Conservation (phyloP, 371 early-diverging fungal genomes). For the Mortierella sp. region DNA sequence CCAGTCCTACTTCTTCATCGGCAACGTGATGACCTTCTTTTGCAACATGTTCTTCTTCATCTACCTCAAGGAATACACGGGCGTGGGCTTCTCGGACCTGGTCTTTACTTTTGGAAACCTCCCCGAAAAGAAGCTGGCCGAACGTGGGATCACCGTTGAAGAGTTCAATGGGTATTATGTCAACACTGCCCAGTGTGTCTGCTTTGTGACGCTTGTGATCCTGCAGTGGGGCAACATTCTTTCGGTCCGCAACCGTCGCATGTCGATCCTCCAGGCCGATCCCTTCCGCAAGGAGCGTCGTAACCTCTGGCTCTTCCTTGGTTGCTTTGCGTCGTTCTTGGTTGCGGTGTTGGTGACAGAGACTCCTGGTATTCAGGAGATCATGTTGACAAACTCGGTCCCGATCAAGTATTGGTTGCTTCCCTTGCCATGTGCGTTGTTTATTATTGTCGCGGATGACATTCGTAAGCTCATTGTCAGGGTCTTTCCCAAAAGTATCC, state of each 20-base stretch:
- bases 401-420: constrained; percentile 81
- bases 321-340: constrained; percentile 60
- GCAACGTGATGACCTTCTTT: constrained; percentile 68
- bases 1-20: constrained; percentile 78
- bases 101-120: constrained; percentile 68
- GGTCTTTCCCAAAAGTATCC: constrained; percentile 56
- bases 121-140: constrained; percentile 59
- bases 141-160: constrained; percentile 59
- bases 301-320: constrained; percentile 66
- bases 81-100: constrained; percentile 61
- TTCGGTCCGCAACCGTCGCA: constrained; percentile 70
- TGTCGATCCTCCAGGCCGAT: constrained; percentile 71
- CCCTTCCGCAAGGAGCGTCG: constrained; percentile 64
- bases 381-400: constrained; percentile 75
- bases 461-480: constrained; percentile 65
- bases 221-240: constrained; percentile 73
- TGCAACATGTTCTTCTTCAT: constrained; percentile 74
- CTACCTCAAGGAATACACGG: constrained; percentile 65
- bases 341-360: constrained; percentile 74
- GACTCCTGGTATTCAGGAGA: constrained; percentile 66
- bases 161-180: constrained; percentile 60
- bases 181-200: constrained; percentile 70
- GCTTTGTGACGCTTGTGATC: constrained; percentile 76
- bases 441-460: constrained; percentile 71
- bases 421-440: constrained; percentile 71